Base-by-base conservation (phyloP, 257 asterid genomes). In the Galeopsis tetrahit region DNA sequence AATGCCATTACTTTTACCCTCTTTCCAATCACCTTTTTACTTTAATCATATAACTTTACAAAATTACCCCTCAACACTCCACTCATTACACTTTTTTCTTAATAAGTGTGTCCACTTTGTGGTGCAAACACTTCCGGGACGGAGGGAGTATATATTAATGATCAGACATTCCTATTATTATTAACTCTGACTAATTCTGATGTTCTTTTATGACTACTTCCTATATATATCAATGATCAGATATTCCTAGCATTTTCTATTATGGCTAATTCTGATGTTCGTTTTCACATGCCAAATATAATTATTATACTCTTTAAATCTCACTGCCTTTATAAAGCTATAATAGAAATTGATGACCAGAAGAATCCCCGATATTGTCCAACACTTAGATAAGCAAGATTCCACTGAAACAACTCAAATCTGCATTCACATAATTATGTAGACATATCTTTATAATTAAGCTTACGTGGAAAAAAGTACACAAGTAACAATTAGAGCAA, bases 361-460 rank as follows among this genome's bases (percentile, higher is more conserved):
- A 59, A 33, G 15, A 62, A 36, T 62, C 38, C 42, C 36, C 32
- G 8, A 10, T 35, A 8, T 46, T 44, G 15, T 15, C 34, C 11
- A 32, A 69, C 11, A 60, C 33, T 13, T 9, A 34, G 43, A 43
- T 49, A 38, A 76, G 36, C 75, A 69, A 69, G 53, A 44, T 13
- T 36, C 52, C 60, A 61, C 40, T 3, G 3, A 32, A 33, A 55
- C 55, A 44, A 70, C 40, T 32, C 55, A 52, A 39, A 17, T 55
- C 38, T 46, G 55, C 33, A 77, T 53, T 68, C 52, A 28, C 51
- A 57, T 11, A 14, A 56, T 34, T 32, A 7, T 44, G 4, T 17
- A 15, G 57, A 35, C 38, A 64, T 32, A 46, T 39, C 52, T 55
- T 6, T 4, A 44, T 13, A 76, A 7, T 3, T 60, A 62, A 10